Base-by-base conservation (phyloP, 805 yeast species). In the Starmerella bombi region DNA sequence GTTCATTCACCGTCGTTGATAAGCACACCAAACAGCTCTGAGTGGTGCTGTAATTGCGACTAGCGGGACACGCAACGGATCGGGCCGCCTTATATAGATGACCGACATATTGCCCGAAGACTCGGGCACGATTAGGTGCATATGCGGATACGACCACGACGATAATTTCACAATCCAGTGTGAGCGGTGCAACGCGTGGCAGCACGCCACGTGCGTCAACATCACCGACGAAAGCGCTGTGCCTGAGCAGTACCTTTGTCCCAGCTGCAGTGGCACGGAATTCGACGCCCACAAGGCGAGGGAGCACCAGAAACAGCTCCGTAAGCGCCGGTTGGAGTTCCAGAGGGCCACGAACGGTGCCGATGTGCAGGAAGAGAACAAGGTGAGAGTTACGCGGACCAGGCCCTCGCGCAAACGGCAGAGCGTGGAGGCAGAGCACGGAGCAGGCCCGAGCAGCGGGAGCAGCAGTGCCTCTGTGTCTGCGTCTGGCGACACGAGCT, bases 141-240 rank as follows among this genome's bases (percentile, higher is more conserved):
- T 86, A 7, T 88, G 97, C 66, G 84, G 76, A 1, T 76, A 68
- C 50, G 82, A 76, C 45, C 94, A 86, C 47, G 96, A 88, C 59
- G 97, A 86, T 58, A 94, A 95, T 0, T 83, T 82, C 59, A 86
- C 96, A 1, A 80, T 86, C 44, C 95, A 88, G 59, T 86, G 97
- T 63, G 95, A 85, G 57, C 69, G 74, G 25, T 86, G 97, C 59
- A 77, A 72, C 59, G 73, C 94, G 46, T 86, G 96, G 96, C 95
- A 86, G 57, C 97, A 86, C 62, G 85, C 91, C 21, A 67, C 73
- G n/a, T 86, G 97, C 60, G 82, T 84, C 72, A 80, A 79, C 6
- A 82, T 81, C 42, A 66, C 66, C 34, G 72, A 77, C 34, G 74
- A 72, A 43, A 79, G 73, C 30, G 77, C 80, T 37, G 93, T 77